Evolutionary conservation across 345 rosid species (phyloP).

Genomic region (Conringia planisiliqua): DNA sequence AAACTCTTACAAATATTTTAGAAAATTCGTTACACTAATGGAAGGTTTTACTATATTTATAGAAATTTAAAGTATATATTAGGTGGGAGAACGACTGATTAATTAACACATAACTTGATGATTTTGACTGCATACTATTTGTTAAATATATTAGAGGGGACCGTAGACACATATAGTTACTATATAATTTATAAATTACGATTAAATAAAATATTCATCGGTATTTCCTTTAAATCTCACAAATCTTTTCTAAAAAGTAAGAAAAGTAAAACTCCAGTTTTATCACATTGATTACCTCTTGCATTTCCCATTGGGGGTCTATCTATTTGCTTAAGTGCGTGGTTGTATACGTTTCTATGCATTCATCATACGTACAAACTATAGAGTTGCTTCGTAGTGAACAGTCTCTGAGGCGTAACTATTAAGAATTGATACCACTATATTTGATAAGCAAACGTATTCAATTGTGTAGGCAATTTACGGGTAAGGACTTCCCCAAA

Average conservation of each 20-base stretch:
- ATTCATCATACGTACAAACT: neutral
- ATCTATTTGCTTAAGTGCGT: neutral
- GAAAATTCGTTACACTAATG: neutral
- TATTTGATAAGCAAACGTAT: neutral
- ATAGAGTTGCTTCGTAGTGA: neutral
- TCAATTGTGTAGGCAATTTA: neutral
- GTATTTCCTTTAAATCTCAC: neutral
- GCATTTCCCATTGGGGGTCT: neutral
- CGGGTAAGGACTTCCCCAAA: slow-evolving; percentile 12
- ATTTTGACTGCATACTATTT: neutral
- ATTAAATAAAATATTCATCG: neutral
- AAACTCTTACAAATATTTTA: neutral
- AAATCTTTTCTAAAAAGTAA: neutral
- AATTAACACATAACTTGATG: neutral
- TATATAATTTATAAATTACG: neutral
- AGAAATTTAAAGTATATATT: neutral
- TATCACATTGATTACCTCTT: neutral
- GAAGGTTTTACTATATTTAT: neutral
- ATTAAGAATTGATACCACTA: neutral
- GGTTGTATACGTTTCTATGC: no score
- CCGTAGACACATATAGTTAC: neutral
- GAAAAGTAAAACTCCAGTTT: neutral
- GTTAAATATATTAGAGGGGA: neutral
- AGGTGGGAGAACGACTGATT: neutral
- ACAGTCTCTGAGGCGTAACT: neutral